A percentile compares a stretch with the other conserved stretches of the same genome.
These are phyloP conservation scores for Vitis hybrid DNA, from an alignment of 177 flowering plant species.

Conservation along the genomic window DNA sequence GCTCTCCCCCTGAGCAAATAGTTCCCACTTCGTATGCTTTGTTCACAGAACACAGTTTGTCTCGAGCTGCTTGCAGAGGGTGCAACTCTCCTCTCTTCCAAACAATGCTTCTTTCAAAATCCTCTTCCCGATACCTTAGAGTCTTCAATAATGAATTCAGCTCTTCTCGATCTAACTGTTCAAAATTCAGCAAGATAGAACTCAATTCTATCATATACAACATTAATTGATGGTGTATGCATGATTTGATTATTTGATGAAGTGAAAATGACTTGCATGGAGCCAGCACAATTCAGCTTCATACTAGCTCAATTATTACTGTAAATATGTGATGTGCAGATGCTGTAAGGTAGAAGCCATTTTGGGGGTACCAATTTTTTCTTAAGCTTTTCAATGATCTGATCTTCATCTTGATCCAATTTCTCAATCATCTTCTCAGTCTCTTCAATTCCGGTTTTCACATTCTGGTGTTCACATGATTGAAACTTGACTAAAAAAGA, in stretches of 20 bases:
- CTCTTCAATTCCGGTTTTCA: conserved; percentile 5
- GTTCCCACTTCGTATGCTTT: neutral
- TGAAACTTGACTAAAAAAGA: too few species aligned
- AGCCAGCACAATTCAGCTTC: neutral
- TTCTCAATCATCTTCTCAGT: conserved; percentile 4
- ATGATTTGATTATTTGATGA: too few species aligned
- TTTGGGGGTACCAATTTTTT: conserved; percentile 1
- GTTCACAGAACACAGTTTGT: conserved; percentile 6
- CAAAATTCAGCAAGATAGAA: neutral
- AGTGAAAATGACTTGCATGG: neutral
- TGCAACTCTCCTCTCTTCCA: neutral
- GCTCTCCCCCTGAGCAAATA: neutral
- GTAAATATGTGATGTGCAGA: neutral
- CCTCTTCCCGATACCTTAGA: too few species aligned
- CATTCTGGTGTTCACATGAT: neutral
- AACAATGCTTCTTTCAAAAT: neutral
- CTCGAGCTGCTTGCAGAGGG: neutral
- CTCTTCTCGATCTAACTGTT: neutral
- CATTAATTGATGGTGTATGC: too few species aligned
- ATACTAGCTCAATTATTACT: too few species aligned
- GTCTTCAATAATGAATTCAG: neutral
- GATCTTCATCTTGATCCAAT: neutral
- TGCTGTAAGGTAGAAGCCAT: neutral
- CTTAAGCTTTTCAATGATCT: neutral
- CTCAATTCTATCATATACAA: too few species aligned